Evolutionary conservation across 1,139 yeast species (phyloP).

Genomic region (Yamadazyma epiphylla): DNA sequence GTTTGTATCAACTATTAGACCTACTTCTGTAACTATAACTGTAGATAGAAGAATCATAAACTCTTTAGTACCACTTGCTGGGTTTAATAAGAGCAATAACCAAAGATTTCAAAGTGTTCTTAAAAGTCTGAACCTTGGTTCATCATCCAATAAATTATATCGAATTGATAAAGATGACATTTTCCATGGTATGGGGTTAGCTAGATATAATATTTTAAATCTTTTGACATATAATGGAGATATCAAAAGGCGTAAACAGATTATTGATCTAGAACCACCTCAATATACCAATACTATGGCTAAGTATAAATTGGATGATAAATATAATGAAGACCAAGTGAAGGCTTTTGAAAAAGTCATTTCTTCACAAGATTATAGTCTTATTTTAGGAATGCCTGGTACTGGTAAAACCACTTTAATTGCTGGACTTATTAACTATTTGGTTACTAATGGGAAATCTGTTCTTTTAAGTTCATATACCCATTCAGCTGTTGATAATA

Average conservation of each 20-base stretch:
- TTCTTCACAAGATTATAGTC: constrained; percentile 66
- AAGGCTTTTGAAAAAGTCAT: constrained; percentile 65
- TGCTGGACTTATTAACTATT: constrained; percentile 61
- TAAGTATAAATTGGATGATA: constrained; percentile 16
- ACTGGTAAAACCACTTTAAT: constrained; percentile 96
- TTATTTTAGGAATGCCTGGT: constrained; percentile 97
- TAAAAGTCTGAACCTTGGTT: constrained; percentile 1
- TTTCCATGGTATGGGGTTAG: constrained; percentile 69
- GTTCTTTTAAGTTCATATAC: constrained; percentile 85
- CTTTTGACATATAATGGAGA: constrained; percentile 59
- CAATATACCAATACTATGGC: constrained; percentile 1
- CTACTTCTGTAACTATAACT: constrained; percentile 34
- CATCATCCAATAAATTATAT: constrained; percentile 26
- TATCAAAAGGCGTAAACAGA: constrained; percentile 44
- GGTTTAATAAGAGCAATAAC: constrained; percentile 31
- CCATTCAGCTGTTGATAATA: constrained; percentile 94
- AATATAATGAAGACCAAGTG: constrained; percentile 60
- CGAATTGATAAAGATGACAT: constrained; percentile 81
- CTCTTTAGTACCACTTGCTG: constrained; percentile 34
- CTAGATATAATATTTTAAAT: constrained; percentile 71
- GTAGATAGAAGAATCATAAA: constrained; percentile 52
- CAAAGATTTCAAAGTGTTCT: constrained; percentile 10
- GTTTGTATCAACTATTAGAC: constrained; percentile 40
- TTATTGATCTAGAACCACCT: constrained; percentile 56
- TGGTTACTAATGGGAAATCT: constrained; percentile 59